These are phyloP conservation scores for Phyllostachys edulis DNA, from an alignment of 176 grass and related monocot species.

Conservation along the genomic window DNA sequence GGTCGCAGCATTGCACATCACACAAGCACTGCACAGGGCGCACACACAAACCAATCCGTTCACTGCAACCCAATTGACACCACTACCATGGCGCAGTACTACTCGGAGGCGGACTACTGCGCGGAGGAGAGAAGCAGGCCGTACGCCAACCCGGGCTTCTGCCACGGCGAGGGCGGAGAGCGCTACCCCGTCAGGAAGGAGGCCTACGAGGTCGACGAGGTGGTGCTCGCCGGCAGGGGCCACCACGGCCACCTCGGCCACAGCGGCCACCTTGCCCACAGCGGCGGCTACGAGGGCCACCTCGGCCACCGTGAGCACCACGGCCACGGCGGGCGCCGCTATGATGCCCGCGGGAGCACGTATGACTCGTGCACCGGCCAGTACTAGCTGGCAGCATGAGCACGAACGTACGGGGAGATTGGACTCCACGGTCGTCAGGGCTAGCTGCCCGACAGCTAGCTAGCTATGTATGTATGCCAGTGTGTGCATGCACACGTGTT, in stretches of 20 bases:
- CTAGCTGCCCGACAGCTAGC: neutral
- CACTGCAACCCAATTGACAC: neutral
- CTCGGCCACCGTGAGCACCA: neutral
- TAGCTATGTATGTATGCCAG: neutral
- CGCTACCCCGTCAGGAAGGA: constrained; percentile 38
- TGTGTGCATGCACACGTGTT: neutral
- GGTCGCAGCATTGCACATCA: neutral
- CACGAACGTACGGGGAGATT: neutral
- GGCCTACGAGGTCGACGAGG: constrained; percentile 29
- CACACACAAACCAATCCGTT: neutral
- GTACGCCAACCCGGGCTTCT: constrained; percentile 11
- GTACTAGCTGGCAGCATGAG: neutral
- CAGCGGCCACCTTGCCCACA: neutral
- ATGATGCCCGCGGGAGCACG: neutral
- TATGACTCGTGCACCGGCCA: neutral
- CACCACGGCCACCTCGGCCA: neutral
- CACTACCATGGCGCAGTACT: constrained; percentile 24
- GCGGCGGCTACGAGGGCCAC: neutral
- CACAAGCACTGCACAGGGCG: neutral
- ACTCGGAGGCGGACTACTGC: constrained; percentile 38
- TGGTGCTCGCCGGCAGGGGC: constrained; percentile 21
- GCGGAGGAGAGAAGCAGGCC: constrained; percentile 34
- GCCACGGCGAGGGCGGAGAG: constrained; percentile 20
- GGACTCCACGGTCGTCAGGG: neutral
- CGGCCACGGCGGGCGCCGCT: neutral